Conservation (phyloP, 208 protist genomes). For the Herpetomonas samuelpessoai region DNA sequence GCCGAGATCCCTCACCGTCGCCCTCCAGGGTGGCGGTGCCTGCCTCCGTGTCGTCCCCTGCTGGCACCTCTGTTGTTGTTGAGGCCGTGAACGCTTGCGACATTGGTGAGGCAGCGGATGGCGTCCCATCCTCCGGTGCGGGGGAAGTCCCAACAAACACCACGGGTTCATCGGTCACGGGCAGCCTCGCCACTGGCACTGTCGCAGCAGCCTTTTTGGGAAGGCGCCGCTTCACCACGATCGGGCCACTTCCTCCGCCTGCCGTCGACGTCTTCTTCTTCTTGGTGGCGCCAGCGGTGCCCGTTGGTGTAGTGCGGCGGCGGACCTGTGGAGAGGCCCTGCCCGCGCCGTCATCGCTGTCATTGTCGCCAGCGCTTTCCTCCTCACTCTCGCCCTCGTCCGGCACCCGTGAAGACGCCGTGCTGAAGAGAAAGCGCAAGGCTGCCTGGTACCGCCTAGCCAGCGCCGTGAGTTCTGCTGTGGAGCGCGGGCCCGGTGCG, state of each 20-base stretch:
- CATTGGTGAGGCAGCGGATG: too few relatives aligned
- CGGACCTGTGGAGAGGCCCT: neutral
- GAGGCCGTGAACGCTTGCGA: too few relatives aligned
- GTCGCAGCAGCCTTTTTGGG: too few relatives aligned
- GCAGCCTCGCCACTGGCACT: too few relatives aligned
- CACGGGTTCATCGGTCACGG: too few relatives aligned
- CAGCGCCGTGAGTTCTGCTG: neutral
- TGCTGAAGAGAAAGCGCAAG: slow-evolving; percentile 1
- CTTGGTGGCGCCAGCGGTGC: neutral
- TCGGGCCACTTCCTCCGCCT: too few relatives aligned
- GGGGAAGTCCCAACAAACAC: too few relatives aligned
- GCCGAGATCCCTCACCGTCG: too few relatives aligned
- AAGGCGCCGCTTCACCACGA: too few relatives aligned
- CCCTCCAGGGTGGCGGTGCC: neutral
- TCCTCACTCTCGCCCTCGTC: slow-evolving; percentile 9
- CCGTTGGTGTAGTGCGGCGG: neutral
- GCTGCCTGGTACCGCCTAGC: neutral
- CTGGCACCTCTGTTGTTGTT: too few relatives aligned
- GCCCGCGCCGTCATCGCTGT: neutral
- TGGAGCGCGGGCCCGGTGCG: neutral
- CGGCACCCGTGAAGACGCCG: neutral
- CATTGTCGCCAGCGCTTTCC: slow-evolving; percentile 8
- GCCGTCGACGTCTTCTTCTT: neutral
- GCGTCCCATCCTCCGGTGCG: too few relatives aligned
- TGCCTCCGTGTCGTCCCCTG: too few relatives aligned